Conservation (phyloP, 2,329 filamentous ascomycete species). For the Malbranchea zuffiana region DNA sequence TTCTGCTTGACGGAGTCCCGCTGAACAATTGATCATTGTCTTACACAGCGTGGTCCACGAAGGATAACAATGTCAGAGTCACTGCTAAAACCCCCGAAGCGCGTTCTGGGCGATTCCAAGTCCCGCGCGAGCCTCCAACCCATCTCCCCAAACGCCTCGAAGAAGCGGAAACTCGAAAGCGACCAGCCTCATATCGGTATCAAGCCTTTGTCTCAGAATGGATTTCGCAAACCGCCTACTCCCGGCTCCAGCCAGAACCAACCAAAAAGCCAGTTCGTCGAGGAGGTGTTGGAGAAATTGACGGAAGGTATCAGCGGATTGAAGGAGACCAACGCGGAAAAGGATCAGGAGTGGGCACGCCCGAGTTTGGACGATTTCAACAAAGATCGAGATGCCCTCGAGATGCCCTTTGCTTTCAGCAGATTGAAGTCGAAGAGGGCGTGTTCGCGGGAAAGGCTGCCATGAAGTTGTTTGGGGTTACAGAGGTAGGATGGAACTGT, state of each 20-base stretch:
- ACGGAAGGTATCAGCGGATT: constrained; percentile 82
- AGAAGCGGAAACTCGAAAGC: constrained; percentile 73
- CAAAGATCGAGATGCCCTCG: constrained; percentile 50
- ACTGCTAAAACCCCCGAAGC: constrained; percentile 51
- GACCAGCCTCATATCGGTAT: constrained; percentile 42
- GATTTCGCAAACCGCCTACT: constrained; percentile 45
- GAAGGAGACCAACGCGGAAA: constrained; percentile 79
- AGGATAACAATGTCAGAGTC: constrained; percentile 34
- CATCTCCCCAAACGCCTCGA: constrained; percentile 47
- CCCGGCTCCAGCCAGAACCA: constrained; percentile 56
- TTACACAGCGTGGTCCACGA: no score
- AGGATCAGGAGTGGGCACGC: constrained; percentile 82
- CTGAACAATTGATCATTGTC: no score
- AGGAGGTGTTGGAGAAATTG: constrained; percentile 88
- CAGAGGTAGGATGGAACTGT: constrained; percentile 45
- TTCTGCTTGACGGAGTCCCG: no score
- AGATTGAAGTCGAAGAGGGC: constrained; percentile 91
- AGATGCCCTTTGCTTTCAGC: constrained; percentile 76
- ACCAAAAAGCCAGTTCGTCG: constrained; percentile 83
- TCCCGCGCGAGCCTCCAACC: constrained; percentile 47
- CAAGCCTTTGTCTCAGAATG: constrained; percentile 50
- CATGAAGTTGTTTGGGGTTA: constrained; percentile 90
- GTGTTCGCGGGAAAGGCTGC: constrained; percentile 63
- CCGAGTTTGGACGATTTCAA: constrained; percentile 52
- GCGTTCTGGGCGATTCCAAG: constrained; percentile 58